Percentiles rank a stretch among this genome's conserved stretches.
Evolutionary conservation across 2,329 filamentous ascomycete genomes (phyloP).

Genomic region (Verticillium nubilum): DNA sequence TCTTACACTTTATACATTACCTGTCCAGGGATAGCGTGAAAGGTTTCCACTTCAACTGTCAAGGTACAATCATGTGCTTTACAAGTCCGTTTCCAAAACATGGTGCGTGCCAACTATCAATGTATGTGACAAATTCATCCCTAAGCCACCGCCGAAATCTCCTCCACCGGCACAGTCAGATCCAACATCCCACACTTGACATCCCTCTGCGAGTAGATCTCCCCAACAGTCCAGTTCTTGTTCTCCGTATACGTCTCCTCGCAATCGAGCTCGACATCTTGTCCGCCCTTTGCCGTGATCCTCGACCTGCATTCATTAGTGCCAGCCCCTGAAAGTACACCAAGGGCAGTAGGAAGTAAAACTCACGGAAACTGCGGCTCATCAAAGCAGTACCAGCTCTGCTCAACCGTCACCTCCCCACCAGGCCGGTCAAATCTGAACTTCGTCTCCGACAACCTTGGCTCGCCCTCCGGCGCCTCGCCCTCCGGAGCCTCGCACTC

Average conservation of each 20-base stretch:
- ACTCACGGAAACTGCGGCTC: conserved; percentile 20
- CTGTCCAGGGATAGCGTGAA: too few relatives aligned
- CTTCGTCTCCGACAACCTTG: conserved; percentile 16
- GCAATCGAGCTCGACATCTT: conserved; percentile 22
- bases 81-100: too few relatives aligned
- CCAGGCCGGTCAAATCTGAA: conserved; percentile 37
- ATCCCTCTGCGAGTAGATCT: conserved; percentile 23
- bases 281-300: conserved; percentile 21
- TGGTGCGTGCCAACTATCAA: too few relatives aligned
- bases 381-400: conserved; percentile 42
- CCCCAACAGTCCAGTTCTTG: conserved; percentile 22
- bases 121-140: too few relatives aligned
- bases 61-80: too few relatives aligned
- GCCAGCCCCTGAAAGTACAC: not conserved
- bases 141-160: conserved; percentile 19
- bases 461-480: conserved; percentile 15
- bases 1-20: too few relatives aligned
- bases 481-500: conserved; percentile 30
- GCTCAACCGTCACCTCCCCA: conserved; percentile 34
- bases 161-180: conserved; percentile 17
- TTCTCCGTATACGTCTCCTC: conserved; percentile 20
- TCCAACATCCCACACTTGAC: conserved; percentile 21
- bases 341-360: not conserved
- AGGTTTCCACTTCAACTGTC: too few relatives aligned
- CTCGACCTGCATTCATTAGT: conserved; percentile 11